Conservation (phyloP, 208 protist genomes). For the Herpetomonas samuelpessoai region DNA sequence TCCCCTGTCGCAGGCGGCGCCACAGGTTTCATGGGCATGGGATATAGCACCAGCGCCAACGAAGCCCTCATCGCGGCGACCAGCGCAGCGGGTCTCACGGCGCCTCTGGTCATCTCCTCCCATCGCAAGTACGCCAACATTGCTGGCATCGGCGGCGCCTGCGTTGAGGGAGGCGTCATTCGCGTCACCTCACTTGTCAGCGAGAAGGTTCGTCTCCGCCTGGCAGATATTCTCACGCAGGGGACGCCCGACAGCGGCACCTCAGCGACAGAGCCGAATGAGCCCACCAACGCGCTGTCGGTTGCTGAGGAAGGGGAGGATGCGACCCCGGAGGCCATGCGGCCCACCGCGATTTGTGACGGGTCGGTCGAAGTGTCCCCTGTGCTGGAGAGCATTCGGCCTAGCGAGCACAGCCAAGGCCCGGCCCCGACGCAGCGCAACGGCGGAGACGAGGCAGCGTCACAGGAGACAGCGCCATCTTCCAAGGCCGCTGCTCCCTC, state of each 20-base stretch:
- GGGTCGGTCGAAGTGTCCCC: not conserved
- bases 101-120: slow-evolving; percentile 48
- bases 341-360: not conserved
- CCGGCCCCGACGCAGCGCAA: slow-evolving; percentile 1
- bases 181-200: slow-evolving; percentile 43
- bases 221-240: slow-evolving; percentile 14
- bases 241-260: not conserved
- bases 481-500: not conserved
- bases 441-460: not conserved
- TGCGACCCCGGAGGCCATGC: not conserved
- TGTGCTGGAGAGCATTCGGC: not conserved
- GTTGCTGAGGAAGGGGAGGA: not conserved
- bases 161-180: slow-evolving; percentile 48
- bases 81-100: slow-evolving; percentile 25
- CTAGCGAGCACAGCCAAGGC: not conserved
- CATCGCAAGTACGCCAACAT: slow-evolving; percentile 55
- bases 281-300: not conserved
- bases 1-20: not conserved
- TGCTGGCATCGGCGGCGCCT: slow-evolving; percentile 52
- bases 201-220: slow-evolving; percentile 27
- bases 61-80: slow-evolving; percentile 35
- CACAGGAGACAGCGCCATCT: not conserved
- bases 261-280: not conserved
- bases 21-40: not conserved
- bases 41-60: slow-evolving; percentile 11